These are phyloP conservation scores for Amoebophrya sp. DNA, from an alignment of 169 alveolate species.

Conservation along the genomic window DNA sequence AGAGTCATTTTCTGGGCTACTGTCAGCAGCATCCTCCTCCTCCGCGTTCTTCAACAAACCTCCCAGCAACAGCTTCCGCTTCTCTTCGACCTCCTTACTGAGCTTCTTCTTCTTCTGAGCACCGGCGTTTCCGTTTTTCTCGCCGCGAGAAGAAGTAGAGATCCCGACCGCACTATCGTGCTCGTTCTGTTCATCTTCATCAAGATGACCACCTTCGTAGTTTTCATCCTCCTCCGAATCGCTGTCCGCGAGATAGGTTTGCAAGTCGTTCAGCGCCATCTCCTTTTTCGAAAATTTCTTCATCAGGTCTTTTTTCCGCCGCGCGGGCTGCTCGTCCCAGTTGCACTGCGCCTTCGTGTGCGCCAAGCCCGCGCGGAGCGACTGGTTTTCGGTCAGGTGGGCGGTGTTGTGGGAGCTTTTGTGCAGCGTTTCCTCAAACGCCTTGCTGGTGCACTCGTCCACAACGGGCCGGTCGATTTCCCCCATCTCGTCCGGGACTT, in stretches of 20 bases:
- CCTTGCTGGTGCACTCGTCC: not conserved
- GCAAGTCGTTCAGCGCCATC: not conserved
- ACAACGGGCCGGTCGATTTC: not conserved
- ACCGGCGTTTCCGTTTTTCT: too few relatives aligned
- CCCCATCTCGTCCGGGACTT: not conserved
- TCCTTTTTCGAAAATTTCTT: not conserved
- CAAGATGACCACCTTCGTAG: not conserved
- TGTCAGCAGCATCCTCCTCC: not conserved
- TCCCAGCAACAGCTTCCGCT: not conserved
- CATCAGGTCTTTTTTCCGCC: not conserved
- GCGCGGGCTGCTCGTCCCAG: not conserved
- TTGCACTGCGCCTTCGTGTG: not conserved
- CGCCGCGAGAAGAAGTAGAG: too few relatives aligned
- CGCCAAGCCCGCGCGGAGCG: not conserved
- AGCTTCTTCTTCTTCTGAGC: not conserved
- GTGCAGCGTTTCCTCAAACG: not conserved
- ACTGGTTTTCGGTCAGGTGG: not conserved
- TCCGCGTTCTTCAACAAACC: not conserved
- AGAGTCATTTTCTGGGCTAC: not conserved
- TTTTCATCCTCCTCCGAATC: not conserved
- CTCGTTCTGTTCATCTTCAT: too few relatives aligned
- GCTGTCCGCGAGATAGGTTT: not conserved
- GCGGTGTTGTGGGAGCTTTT: not conserved
- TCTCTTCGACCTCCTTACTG: not conserved
- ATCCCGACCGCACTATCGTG: too few relatives aligned